These are phyloP conservation scores for Pichia thaimueangensis DNA, from an alignment of 805 yeast species.

Conservation along the genomic window DNA sequence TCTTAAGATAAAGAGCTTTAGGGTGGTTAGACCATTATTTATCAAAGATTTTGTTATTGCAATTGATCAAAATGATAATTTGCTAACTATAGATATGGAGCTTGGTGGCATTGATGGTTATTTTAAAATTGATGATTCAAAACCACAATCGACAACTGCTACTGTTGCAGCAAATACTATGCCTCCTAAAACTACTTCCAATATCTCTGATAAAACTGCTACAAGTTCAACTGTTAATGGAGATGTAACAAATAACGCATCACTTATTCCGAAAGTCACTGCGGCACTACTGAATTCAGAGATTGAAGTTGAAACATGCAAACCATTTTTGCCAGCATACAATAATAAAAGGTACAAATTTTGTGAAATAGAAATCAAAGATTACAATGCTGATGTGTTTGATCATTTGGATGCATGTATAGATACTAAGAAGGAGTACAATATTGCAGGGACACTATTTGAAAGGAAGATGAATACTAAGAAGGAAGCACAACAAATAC, in stretches of 20 bases:
- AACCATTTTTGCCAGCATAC: constrained; percentile 25
- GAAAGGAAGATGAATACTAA: neutral
- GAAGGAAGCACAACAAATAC: too few species aligned
- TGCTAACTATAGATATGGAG: constrained; percentile 15
- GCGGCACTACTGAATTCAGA: constrained; percentile 15
- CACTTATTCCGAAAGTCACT: too few species aligned
- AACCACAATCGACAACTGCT: too few species aligned
- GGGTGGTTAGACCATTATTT: constrained; percentile 1
- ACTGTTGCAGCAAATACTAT: too few species aligned
- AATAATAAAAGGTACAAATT: constrained; percentile 22
- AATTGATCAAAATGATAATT: constrained; percentile 20
- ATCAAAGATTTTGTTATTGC: constrained; percentile 17
- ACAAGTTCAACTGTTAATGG: too few species aligned
- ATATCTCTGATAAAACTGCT: too few species aligned
- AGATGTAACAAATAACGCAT: too few species aligned
- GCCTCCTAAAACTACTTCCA: too few species aligned
- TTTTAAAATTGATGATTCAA: neutral
- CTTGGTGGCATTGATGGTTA: constrained; percentile 13
- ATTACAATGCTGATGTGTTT: neutral
- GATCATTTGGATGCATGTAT: neutral
- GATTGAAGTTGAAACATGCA: constrained; percentile 52
- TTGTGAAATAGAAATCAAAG: constrained; percentile 11
- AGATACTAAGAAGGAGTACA: neutral
- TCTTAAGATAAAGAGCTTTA: constrained; percentile 19
- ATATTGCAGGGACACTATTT: constrained; percentile 1